Evolutionary conservation across 2,329 filamentous ascomycete species (phyloP).

Genomic region (Fusarium incarnatum): DNA sequence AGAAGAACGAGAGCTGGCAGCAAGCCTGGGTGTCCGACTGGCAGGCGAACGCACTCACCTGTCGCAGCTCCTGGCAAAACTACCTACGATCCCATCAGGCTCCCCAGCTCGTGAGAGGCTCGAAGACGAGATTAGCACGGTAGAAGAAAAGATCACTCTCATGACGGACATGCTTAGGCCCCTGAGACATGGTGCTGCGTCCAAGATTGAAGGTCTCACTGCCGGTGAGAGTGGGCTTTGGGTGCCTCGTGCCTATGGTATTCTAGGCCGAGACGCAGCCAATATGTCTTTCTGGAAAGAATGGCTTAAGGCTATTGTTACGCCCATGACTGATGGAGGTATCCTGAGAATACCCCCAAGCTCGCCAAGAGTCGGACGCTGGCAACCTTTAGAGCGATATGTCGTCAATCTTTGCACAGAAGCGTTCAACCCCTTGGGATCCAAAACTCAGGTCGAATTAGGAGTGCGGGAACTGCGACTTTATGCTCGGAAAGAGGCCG

Average conservation of each 20-base stretch:
- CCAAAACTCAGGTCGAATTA: constrained; percentile 95
- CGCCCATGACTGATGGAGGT: constrained; percentile 92
- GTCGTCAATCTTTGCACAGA: constrained; percentile 97
- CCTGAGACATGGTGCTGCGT: constrained; percentile 91
- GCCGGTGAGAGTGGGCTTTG: constrained; percentile 96
- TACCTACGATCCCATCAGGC: constrained; percentile 84
- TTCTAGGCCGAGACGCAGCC: constrained; percentile 85
- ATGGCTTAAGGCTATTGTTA: constrained; percentile 92
- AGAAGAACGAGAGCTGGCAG: constrained; percentile 90
- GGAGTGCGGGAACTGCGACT: constrained; percentile 88
- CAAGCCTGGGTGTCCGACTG: constrained; percentile 88
- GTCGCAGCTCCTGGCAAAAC: constrained; percentile 84
- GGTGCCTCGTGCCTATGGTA: constrained; percentile 93
- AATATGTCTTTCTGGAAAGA: constrained; percentile 98
- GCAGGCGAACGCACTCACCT: constrained; percentile 89
- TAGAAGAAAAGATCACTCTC: constrained; percentile 95
- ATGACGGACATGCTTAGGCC: constrained; percentile 97
- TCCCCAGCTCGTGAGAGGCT: constrained; percentile 83
- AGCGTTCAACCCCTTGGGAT: constrained; percentile 89
- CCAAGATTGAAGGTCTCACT: constrained; percentile 96
- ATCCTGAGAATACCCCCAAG: constrained; percentile 86
- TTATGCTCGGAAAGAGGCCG: constrained; percentile 91
- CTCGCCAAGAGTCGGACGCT: constrained; percentile 90
- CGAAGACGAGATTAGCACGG: constrained; percentile 93
- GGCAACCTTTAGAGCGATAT: constrained; percentile 96